Evolutionary conservation across 176 grass and related monocot species (phyloP).

Genomic region (maize (Zea mays)): Zm-B73-REFERENCE-NAM-5.0 NC_050100.1:86082501-86083000

Average conservation of each 20-base stretch:
- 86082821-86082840: slow-evolving; percentile 86
- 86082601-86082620: slow-evolving; percentile 83
- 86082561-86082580: slow-evolving; percentile 42
- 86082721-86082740: slow-evolving; percentile 83
- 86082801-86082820: slow-evolving; percentile 73
- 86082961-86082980: slow-evolving; percentile 57
- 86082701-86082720: slow-evolving; percentile 70
- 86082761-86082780: slow-evolving; percentile 56
- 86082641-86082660: slow-evolving; percentile 89
- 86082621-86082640: slow-evolving; percentile 82
- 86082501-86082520: slow-evolving; percentile 41
- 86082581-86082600: slow-evolving; percentile 36
- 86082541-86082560: slow-evolving; percentile 41
- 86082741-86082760: slow-evolving; percentile 82
- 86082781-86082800: slow-evolving; percentile 62
- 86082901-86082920: slow-evolving; percentile 94
- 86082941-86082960: slow-evolving; percentile 54
- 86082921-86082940: slow-evolving; percentile 58
- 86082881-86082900: slow-evolving; percentile 81
- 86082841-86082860: slow-evolving; percentile 92
- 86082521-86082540: slow-evolving; percentile 32
- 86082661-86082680: slow-evolving; percentile 97
- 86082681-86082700: slow-evolving; percentile 93
- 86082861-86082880: slow-evolving; percentile 68
- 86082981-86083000: slow-evolving; percentile 93